Conservation (phyloP, 768 basidiomycete species). For the Baorangia bicolor region DNA sequence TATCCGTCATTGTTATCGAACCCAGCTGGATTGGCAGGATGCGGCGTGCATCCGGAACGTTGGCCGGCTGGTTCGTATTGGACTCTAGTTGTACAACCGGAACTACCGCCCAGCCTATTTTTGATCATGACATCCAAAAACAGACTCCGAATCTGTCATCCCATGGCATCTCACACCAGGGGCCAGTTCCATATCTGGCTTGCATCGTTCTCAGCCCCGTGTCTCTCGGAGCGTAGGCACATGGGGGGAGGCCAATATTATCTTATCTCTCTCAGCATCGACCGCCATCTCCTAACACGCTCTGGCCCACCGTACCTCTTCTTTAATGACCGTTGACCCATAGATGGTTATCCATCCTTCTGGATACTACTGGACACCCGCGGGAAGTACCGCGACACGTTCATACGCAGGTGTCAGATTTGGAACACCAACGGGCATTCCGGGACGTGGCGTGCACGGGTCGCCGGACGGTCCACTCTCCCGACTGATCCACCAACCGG, state of each 20-base stretch:
- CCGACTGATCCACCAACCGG: conserved; percentile 5
- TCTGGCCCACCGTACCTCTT: neutral
- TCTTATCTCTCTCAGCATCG: conserved; percentile 20
- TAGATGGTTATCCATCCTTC: neutral
- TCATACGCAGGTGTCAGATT: neutral
- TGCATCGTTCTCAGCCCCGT: conserved; percentile 9
- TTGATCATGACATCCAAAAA: neutral
- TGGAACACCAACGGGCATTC: conserved; percentile 4
- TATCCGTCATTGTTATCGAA: neutral
- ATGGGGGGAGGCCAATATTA: conserved; percentile 4
- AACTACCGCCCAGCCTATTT: neutral
- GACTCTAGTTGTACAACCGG: neutral
- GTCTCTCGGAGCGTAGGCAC: conserved; percentile 10
- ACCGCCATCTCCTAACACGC: conserved; percentile 1
- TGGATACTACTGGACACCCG: neutral
- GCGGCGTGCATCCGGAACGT: neutral
- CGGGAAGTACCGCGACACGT: conserved; percentile 3
- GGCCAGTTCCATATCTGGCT: neutral
- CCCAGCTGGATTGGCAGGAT: neutral
- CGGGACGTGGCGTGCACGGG: neutral
- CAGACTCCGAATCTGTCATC: neutral
- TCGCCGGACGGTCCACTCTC: neutral
- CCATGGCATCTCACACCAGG: neutral
- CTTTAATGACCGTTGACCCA: conserved; percentile 20
- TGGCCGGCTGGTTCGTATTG: neutral